Evolutionary conservation across 768 basidiomycete species (phyloP).

Genomic region (Kwoniella pini): DNA sequence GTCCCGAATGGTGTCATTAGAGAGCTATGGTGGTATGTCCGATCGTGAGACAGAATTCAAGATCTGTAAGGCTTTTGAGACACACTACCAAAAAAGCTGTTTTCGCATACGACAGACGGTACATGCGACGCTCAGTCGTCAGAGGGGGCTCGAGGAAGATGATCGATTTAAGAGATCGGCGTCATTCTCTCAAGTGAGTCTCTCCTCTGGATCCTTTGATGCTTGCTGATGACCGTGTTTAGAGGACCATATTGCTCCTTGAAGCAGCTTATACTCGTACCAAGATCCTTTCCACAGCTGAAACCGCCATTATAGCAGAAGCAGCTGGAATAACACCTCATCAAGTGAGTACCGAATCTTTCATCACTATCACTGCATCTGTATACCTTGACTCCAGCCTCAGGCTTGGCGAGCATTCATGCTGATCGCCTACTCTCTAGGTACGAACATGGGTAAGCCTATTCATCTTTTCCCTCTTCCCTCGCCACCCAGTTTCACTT

Average conservation of each 20-base stretch:
- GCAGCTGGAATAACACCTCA: conserved; percentile 30
- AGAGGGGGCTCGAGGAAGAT: no score
- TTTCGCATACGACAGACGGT: no score
- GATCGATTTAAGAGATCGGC: no score
- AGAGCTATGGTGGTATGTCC: no score
- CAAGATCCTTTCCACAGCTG: conserved; percentile 24
- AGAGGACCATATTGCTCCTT: conserved; percentile 15
- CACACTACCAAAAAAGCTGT: no score
- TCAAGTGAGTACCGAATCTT: conserved; percentile 32
- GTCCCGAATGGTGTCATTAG: no score
- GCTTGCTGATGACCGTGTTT: background rate
- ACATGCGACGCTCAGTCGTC: no score
- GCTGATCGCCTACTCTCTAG: conserved; percentile 15
- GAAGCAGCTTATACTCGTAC: conserved; percentile 30
- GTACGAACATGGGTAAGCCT: conserved; percentile 46
- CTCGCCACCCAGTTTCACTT: background rate
- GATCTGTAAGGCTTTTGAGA: no score
- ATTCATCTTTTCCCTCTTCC: background rate
- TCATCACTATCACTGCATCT: background rate
- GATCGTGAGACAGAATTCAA: no score
- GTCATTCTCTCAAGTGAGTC: background rate
- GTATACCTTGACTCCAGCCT: no score
- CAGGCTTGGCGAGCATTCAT: background rate
- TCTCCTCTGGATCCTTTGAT: background rate
- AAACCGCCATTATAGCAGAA: conserved; percentile 30